Evolutionary conservation across 805 yeast genomes (phyloP).

Genomic region (Candida silvicultrix): DNA sequence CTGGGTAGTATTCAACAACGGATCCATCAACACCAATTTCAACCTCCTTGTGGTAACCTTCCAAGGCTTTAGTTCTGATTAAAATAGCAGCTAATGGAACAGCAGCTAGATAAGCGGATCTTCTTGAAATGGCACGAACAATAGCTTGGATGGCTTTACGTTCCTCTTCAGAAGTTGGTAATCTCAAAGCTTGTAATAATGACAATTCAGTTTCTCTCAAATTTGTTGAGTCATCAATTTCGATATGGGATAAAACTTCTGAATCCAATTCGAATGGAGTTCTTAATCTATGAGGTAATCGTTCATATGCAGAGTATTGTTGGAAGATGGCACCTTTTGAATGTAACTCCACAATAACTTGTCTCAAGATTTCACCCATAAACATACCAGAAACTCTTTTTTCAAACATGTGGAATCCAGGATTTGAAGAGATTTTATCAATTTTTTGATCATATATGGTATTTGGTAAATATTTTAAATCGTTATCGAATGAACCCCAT

Average conservation of each 20-base stretch:
- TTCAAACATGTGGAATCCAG: constrained; percentile 87
- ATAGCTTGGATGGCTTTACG: constrained; percentile 65
- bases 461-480: constrained; percentile 63
- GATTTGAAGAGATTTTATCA: constrained; percentile 71
- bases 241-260: constrained; percentile 80
- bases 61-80: constrained; percentile 58
- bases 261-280: constrained; percentile 76
- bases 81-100: constrained; percentile 84
- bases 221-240: constrained; percentile 75
- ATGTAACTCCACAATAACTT: constrained; percentile 63
- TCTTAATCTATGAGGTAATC: constrained; percentile 51
- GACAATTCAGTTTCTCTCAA: constrained; percentile 66
- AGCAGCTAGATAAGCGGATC: constrained; percentile 89
- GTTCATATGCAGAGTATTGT: constrained; percentile 38
- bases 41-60: constrained; percentile 59
- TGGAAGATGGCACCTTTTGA: constrained; percentile 49
- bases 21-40: constrained; percentile 97
- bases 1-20: constrained; percentile 89
- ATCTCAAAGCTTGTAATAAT: constrained; percentile 57
- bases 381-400: constrained; percentile 91
- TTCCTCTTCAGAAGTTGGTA: constrained; percentile 66
- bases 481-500: constrained; percentile 97
- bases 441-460: constrained; percentile 71
- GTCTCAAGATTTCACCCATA: constrained; percentile 83
- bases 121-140: constrained; percentile 72